Conservation (phyloP, 192 early-diverging fungal genomes). For the Pilaira anomala region DNA sequence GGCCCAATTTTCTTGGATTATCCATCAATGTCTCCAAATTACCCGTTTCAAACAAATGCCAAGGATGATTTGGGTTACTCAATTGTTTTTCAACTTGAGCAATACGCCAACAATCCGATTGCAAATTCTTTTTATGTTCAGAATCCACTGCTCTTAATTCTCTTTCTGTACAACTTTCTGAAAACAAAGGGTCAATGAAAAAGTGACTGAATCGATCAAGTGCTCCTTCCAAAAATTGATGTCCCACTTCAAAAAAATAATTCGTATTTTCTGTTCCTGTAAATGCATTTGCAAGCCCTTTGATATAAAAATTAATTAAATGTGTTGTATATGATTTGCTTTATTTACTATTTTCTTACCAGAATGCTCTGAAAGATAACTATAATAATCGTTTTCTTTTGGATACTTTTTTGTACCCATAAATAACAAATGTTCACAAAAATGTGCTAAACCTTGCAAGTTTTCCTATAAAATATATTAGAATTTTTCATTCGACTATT, state of each 20-base stretch:
- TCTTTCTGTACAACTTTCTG: constrained; percentile 78
- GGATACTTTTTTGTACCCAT: constrained; percentile 70
- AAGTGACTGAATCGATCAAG: constrained; percentile 74
- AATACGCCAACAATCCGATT: constrained; percentile 76
- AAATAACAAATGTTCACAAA: constrained; percentile 67
- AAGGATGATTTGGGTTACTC: constrained; percentile 69
- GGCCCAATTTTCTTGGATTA: constrained; percentile 52
- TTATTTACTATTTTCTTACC: constrained; percentile 24
- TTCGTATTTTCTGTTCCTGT: constrained; percentile 47
- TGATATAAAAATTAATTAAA: not conserved
- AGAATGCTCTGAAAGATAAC: constrained; percentile 46
- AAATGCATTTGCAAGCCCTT: constrained; percentile 46
- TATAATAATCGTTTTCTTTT: constrained; percentile 56
- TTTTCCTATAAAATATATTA: too few species aligned
- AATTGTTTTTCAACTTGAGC: constrained; percentile 79
- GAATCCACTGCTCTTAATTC: constrained; percentile 92
- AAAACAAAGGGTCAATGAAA: constrained; percentile 85
- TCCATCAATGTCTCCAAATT: constrained; percentile 75
- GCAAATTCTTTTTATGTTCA: constrained; percentile 86
- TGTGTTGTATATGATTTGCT: not conserved
- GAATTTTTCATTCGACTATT: too few species aligned
- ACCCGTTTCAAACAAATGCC: constrained; percentile 83
- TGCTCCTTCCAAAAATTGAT: constrained; percentile 46
- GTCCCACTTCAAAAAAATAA: constrained; percentile 54
- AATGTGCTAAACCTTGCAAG: constrained; percentile 65